Conservation (phyloP, 108 stramenopile genomes). For the Schizochytrium sp. region DNA sequence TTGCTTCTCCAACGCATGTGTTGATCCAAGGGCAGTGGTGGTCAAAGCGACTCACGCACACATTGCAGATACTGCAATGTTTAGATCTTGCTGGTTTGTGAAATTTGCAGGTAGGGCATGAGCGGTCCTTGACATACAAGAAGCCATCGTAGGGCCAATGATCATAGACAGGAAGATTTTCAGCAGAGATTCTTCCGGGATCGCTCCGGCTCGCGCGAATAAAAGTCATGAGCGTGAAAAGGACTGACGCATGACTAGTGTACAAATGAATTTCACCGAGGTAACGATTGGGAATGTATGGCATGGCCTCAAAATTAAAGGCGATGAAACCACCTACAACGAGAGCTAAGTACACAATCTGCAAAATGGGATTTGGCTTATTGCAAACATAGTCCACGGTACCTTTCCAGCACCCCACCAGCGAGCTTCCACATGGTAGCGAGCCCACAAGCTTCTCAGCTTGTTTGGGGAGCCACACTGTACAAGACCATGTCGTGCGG, state of each 20-base stretch:
- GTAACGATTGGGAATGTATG: conserved; percentile 19
- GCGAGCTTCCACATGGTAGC: not conserved
- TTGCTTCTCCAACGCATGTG: conserved; percentile 71
- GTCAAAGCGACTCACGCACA: conserved; percentile 70
- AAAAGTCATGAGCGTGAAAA: conserved; percentile 39
- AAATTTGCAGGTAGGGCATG: conserved; percentile 75
- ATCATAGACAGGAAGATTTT: not conserved
- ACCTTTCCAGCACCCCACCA: not conserved
- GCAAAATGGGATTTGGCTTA: conserved; percentile 23
- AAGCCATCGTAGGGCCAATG: conserved; percentile 53
- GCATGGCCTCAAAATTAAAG: conserved; percentile 53
- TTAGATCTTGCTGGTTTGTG: conserved; percentile 70
- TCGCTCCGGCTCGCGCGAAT: not conserved
- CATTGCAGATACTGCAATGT: conserved; percentile 73
- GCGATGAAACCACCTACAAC: conserved; percentile 33
- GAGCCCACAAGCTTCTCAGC: not conserved
- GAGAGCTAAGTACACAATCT: not conserved
- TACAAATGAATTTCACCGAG: conserved; percentile 43
- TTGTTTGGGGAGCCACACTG: not conserved
- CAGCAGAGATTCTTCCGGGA: conserved; percentile 23
- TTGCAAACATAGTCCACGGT: conserved; percentile 41
- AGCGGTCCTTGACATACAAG: not conserved
- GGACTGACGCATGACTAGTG: conserved; percentile 13
- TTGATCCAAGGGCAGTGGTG: conserved; percentile 73
- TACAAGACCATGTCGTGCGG: not conserved